Evolutionary conservation across 768 basidiomycete species (phyloP).

Genomic region (Boletus reticuloceps): DNA sequence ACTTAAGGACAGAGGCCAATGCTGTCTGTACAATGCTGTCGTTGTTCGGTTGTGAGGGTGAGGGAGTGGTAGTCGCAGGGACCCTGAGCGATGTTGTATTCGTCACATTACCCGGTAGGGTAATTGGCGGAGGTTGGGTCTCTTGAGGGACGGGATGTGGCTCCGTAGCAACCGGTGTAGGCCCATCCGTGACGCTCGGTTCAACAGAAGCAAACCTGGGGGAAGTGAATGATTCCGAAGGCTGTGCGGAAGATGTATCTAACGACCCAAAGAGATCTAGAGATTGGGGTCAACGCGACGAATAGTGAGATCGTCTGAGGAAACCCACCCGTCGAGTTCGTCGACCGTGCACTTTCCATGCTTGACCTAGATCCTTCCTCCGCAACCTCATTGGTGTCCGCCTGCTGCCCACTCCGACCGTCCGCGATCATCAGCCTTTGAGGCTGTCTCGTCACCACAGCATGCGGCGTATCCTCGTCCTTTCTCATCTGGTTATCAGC

Average conservation of each 20-base stretch:
- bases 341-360: constrained; percentile 25
- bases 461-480: constrained; percentile 34
- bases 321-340: constrained; percentile 12
- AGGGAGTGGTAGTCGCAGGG: constrained; percentile 9
- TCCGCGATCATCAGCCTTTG: constrained; percentile 71
- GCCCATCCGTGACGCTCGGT: constrained; percentile 16
- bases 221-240: constrained; percentile 30
- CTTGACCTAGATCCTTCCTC: constrained; percentile 40
- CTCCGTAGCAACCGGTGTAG: constrained; percentile 14
- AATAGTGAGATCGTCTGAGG: background rate
- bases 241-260: constrained; percentile 43
- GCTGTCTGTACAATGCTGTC: constrained; percentile 48
- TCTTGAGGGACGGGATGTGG: constrained; percentile 12
- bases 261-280: constrained; percentile 44
- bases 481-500: constrained; percentile 37
- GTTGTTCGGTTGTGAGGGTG: constrained; percentile 30
- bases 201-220: constrained; percentile 30
- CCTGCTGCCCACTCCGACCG: constrained; percentile 36
- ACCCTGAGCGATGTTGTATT: constrained; percentile 6
- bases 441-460: constrained; percentile 48
- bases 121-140: constrained; percentile 12
- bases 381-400: constrained; percentile 35
- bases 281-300: background rate
- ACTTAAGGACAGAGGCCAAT: constrained; percentile 47
- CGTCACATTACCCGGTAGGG: constrained; percentile 10